Base-by-base conservation (phyloP, 108 stramenopile genomes). In the Cyclotella choctawhatcheeana region DNA sequence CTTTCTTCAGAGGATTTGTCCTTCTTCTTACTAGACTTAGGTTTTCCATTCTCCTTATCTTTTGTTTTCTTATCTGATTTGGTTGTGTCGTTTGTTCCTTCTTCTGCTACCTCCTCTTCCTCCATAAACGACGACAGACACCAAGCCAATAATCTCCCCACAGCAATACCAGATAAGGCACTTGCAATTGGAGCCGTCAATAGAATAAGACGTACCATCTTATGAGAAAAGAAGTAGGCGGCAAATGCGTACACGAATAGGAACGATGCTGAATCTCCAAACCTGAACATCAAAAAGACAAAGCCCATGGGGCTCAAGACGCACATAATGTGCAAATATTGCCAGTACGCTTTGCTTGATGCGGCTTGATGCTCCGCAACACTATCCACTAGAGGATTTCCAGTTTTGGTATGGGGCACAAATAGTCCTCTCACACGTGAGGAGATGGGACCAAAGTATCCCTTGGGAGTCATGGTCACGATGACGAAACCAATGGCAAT, bases 351-450 rank as follows among this genome's bases (percentile, higher is more conserved):
- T 37, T 94, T 83, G 24, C 85, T 74, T 22, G 84, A 88, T 24
- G 99, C 96, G 47, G 99, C 96, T 79, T 99, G 99, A 84, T 99
- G 99, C 84, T 98, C 99, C 7, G 97, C 94, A 14, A 96, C 95
- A 59, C 87, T 88, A 71, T 95, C 95, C 16, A 97, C 94, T 48
- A 97, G 68, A 12, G 95, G 97, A 66, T 95, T 96, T 53, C 94
- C 94, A 1, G 94, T 96, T 53, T 93, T 89, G n/a, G 94, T 94
- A 69, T 97, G 97, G 53, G 90, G 64, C 4, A 96, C 94, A 79
- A 97, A 96, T 50, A 96, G 76, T 45, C 93, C 92, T 31, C 94
- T 84, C 10, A 96, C 92, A 20, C 94, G 90, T 44, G 85, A 85
- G 7, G 84, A 85, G 16, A 95, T 65, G 0, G 94, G 97, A 34